Evolutionary conservation across 1,139 yeast species (phyloP), one percentile per base, ranked within the genome.

Genomic region (Suhomyces panamericanus): DNA sequence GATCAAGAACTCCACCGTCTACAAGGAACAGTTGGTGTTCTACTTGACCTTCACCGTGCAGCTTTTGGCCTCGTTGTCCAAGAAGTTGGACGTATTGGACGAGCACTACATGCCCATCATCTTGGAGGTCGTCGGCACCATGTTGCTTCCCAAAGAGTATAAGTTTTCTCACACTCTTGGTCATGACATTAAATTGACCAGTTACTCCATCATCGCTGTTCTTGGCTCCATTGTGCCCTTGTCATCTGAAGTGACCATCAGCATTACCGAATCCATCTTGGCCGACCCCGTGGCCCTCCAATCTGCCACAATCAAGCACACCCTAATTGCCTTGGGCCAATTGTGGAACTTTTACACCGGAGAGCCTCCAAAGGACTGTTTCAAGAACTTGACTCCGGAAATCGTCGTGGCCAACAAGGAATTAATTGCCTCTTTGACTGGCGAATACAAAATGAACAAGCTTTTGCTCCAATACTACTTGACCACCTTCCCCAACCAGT

Each of bases 191-290:
- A 95, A 85, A 60, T 77, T 88, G 51, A 85, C 96, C 27, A 89
- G 93, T 3, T 93, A 87, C 61, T 87, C 96, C 44, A 72, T 90
- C 12, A 62, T 91, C 30, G 80, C 95, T 0, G 96, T 93, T 2
- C 70, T 91, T 42, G 78, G 86, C 3, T 77, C 95, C 2, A 83
- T 93, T 41, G 75, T 84, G 37, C 85, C 89, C 8, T 73, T 93
- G 44, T 76, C 85, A 8, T 67, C 73, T 42, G 82, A 79, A 8
- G 78, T 91, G 26, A 71, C 85, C 24, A 66, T 75, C 35, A 89
- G 96, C 2, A 80, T 95, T 8, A 79, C 88, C 20, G 82, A 80
- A 48, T 80, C 95, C 1, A 80, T 93, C 22, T 67, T 83, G 35
- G 58, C 75, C 42, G 59, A 62, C 49, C 52, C 59, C 22, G 42